Conservation (phyloP, 208 protist species). For the Phytomonas francai region DNA sequence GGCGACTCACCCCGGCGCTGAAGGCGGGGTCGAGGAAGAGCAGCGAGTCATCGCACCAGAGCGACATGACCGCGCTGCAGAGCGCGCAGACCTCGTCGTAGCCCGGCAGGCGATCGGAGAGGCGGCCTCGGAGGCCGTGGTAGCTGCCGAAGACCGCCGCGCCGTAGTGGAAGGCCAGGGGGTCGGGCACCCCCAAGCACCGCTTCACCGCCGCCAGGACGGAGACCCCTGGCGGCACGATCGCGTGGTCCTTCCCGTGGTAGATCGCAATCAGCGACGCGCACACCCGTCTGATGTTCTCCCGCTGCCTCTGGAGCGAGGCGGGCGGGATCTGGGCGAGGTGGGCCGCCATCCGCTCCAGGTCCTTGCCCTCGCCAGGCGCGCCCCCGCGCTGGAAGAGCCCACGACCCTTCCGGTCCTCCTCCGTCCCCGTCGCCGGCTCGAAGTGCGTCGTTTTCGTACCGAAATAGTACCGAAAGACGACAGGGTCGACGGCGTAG, state of each 20-base stretch:
- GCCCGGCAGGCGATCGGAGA: constrained; percentile 40
- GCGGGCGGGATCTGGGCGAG: background rate
- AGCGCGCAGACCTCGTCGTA: constrained; percentile 58
- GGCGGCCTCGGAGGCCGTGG: constrained; percentile 47
- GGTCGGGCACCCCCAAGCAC: constrained; percentile 55
- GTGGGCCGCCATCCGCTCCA: background rate
- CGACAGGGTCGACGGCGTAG: constrained; percentile 57
- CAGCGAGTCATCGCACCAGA: constrained; percentile 79
- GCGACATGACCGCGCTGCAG: constrained; percentile 40
- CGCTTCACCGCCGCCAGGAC: constrained; percentile 62
- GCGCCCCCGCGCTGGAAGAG: background rate
- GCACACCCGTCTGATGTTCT: constrained; percentile 76
- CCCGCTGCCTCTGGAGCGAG: constrained; percentile 66
- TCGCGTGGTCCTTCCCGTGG: constrained; percentile 56
- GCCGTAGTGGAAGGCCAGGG: constrained; percentile 47
- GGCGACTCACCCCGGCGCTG: constrained; percentile 29
- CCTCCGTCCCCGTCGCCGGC: constrained; percentile 13
- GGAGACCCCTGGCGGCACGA: constrained; percentile 44
- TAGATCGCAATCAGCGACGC: constrained; percentile 58
- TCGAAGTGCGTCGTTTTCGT: constrained; percentile 29
- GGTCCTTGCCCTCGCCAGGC: background rate
- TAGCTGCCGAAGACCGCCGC: constrained; percentile 76
- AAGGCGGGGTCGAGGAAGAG: constrained; percentile 61
- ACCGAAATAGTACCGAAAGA: constrained; percentile 71
- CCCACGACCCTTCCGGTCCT: constrained; percentile 7